Conservation (phyloP, 2,329 filamentous ascomycete species). For the Aaosphaeria pasadenensis region DNA sequence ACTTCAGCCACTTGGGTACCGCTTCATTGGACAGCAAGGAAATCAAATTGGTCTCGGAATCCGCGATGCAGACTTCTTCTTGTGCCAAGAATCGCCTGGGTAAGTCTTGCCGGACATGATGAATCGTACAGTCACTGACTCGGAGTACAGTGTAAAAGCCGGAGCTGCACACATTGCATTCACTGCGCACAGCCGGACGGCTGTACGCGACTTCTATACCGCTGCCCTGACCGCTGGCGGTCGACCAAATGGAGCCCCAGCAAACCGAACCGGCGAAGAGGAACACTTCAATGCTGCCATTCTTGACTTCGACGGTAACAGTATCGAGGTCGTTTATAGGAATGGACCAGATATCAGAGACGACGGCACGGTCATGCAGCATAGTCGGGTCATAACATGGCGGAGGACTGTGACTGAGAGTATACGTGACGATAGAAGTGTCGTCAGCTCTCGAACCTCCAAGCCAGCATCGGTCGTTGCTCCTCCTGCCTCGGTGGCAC, state of each 20-base stretch:
- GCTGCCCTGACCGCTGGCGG: slow-evolving; percentile 65
- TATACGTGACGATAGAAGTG: slow-evolving; percentile 29
- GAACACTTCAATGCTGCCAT: slow-evolving; percentile 63
- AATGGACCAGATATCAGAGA: slow-evolving; percentile 38
- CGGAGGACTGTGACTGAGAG: slow-evolving; percentile 29
- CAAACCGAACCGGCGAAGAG: slow-evolving; percentile 50
- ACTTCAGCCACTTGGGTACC: slow-evolving; percentile 73
- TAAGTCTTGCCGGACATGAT: slow-evolving; percentile 32
- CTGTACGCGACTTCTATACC: slow-evolving; percentile 70
- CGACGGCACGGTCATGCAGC: slow-evolving; percentile 39
- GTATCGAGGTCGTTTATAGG: slow-evolving; percentile 71
- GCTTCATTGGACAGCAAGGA: slow-evolving; percentile 63
- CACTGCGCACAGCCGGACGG: slow-evolving; percentile 62
- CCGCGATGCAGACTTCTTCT: slow-evolving; percentile 61
- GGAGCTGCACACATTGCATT: slow-evolving; percentile 64
- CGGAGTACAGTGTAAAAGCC: slow-evolving; percentile 41
- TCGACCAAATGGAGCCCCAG: slow-evolving; percentile 56
- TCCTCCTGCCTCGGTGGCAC: slow-evolving; percentile 15
- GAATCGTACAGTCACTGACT: slow-evolving; percentile 16
- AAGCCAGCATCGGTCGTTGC: slow-evolving; percentile 18
- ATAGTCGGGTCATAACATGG: slow-evolving; percentile 46
- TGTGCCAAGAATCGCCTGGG: slow-evolving; percentile 60
- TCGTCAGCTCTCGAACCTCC: slow-evolving; percentile 24
- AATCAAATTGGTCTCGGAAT: slow-evolving; percentile 62
- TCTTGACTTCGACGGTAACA: slow-evolving; percentile 79